Conservation (phyloP, 1,139 yeast genomes). For the Groenewaldozyma sp. region DNA sequence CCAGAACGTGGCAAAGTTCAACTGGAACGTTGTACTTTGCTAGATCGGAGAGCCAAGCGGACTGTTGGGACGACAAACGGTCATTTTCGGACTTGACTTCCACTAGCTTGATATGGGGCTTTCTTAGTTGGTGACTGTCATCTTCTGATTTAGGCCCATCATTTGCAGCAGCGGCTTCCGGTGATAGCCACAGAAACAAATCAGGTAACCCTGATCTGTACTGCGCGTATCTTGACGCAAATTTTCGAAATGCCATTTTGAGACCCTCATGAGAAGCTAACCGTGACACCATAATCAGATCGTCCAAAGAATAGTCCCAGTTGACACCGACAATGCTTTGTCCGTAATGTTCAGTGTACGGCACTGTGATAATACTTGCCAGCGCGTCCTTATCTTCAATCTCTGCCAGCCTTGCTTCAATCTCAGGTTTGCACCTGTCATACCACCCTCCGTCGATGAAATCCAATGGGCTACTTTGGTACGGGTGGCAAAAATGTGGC, state of each 20-base stretch:
- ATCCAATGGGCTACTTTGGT: conserved; percentile 29
- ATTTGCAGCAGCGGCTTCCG: too few relatives aligned
- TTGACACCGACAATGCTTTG: conserved; percentile 24
- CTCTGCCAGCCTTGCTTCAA: conserved; percentile 16
- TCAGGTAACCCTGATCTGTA: conserved; percentile 32
- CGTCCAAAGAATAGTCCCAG: conserved; percentile 26
- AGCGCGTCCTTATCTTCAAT: conserved; percentile 9
- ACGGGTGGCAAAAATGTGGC: conserved; percentile 27
- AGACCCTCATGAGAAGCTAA: conserved; percentile 23
- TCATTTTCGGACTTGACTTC: conserved; percentile 34
- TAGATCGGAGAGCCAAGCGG: conserved; percentile 31
- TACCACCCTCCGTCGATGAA: conserved; percentile 20
- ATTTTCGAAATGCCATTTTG: conserved; percentile 20
- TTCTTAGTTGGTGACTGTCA: background rate
- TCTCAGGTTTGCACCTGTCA: conserved; percentile 12
- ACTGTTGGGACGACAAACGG: conserved; percentile 31
- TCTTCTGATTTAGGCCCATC: too few relatives aligned
- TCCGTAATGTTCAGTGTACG: conserved; percentile 12
- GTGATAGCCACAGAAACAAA: conserved; percentile 29
- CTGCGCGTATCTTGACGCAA: conserved; percentile 25
- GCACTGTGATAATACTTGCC: conserved; percentile 7
- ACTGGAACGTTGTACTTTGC: conserved; percentile 23
- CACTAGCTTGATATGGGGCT: conserved; percentile 20
- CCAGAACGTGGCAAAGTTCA: conserved; percentile 28
- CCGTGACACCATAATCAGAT: conserved; percentile 21